These are phyloP conservation scores for Apiotrichum veenhuisii DNA, from an alignment of 1,284 basidiomycete species.

Conservation along the genomic window DNA sequence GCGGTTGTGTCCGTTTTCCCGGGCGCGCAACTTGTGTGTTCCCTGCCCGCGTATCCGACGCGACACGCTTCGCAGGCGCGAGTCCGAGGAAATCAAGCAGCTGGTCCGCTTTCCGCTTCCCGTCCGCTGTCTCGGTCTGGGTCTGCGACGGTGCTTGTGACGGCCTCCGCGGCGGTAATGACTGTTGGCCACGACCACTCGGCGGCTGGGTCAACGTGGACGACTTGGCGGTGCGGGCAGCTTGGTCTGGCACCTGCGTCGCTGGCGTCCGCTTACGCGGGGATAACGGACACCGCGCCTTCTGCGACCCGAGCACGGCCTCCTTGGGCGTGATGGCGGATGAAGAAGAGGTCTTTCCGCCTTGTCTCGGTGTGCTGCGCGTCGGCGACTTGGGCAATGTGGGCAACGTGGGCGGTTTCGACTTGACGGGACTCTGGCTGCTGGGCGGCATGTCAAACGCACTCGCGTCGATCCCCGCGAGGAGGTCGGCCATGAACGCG, in stretches of 20 bases:
- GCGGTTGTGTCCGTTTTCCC: neutral
- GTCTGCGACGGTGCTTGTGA: neutral
- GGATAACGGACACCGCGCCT: slow-evolving; percentile 5
- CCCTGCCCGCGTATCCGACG: neutral
- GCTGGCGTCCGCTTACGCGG: slow-evolving; percentile 7
- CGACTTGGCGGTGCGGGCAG: too few relatives aligned
- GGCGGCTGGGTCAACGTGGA: too few relatives aligned
- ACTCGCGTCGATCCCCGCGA: slow-evolving; percentile 46
- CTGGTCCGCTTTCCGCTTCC: neutral
- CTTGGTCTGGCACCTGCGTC: neutral
- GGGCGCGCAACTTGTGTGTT: neutral
- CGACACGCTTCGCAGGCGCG: slow-evolving; percentile 2
- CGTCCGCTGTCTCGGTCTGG: neutral
- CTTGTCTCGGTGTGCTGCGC: neutral
- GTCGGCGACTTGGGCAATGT: too few relatives aligned
- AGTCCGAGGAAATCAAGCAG: slow-evolving; percentile 2
- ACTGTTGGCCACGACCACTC: too few relatives aligned
- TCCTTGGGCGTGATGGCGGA: neutral
- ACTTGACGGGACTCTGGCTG: slow-evolving; percentile 8
- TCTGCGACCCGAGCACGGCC: neutral
- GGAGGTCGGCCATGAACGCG: slow-evolving; percentile 43
- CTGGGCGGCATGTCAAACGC: slow-evolving; percentile 26
- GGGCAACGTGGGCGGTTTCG: too few relatives aligned
- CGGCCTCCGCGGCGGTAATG: neutral
- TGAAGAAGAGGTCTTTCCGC: neutral